Evolutionary conservation across 2,329 filamentous ascomycete species (phyloP).

Genomic region (Zalaria obscura): DNA sequence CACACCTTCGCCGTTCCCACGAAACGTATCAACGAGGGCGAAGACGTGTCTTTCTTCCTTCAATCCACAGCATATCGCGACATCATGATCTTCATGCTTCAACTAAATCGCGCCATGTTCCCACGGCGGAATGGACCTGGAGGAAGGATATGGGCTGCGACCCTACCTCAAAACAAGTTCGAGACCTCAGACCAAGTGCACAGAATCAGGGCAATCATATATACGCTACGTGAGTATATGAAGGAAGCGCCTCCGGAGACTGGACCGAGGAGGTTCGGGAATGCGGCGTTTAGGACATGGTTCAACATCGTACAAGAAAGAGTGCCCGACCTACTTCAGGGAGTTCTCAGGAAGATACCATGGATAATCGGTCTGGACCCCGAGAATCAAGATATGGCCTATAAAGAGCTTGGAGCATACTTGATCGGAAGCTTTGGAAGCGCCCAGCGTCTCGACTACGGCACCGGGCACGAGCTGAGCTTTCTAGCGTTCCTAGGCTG

Average conservation of each 20-base stretch:
- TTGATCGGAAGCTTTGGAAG: slow-evolving; percentile 80
- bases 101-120: slow-evolving; percentile 78
- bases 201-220: slow-evolving; percentile 52
- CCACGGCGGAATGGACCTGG: slow-evolving; percentile 41
- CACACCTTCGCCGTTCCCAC: slow-evolving; percentile 51
- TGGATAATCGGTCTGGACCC: slow-evolving; percentile 18
- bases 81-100: slow-evolving; percentile 74
- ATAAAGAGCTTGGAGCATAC: slow-evolving; percentile 63
- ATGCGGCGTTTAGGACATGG: slow-evolving; percentile 82
- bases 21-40: slow-evolving; percentile 74
- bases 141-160: slow-evolving; percentile 8
- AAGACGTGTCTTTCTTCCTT: slow-evolving; percentile 71
- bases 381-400: slow-evolving; percentile 17
- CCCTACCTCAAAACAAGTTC: slow-evolving; percentile 20
- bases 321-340: slow-evolving; percentile 40
- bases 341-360: slow-evolving; percentile 39
- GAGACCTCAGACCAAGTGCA: slow-evolving; percentile 48
- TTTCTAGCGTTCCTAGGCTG: slow-evolving; percentile 84
- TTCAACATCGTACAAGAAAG: slow-evolving; percentile 51
- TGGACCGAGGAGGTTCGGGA: slow-evolving; percentile 82
- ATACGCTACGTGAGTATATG: slow-evolving; percentile 50
- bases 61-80: slow-evolving; percentile 72
- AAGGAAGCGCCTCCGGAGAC: slow-evolving; percentile 70
- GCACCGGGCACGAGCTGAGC: slow-evolving; percentile 88
- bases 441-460: slow-evolving; percentile 79